Percentiles rank a stretch among this genome's conserved stretches.
Conservation (phyloP, 352 stramenopile genomes). For the Pythium sukuiense region DNA sequence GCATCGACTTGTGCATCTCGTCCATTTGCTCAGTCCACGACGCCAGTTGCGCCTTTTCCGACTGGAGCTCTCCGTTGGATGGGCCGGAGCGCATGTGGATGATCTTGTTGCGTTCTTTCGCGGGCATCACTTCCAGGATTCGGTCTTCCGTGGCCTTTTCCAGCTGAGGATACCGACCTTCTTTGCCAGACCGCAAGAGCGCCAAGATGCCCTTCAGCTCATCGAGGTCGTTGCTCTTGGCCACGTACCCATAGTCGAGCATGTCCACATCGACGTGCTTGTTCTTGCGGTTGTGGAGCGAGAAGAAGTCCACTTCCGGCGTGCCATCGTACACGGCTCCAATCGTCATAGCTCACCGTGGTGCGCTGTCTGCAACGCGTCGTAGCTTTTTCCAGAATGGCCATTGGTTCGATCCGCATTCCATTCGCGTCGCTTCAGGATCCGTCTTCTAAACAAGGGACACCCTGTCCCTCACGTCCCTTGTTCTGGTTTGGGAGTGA, state of each 20-base stretch:
- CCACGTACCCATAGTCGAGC: constrained; percentile 92
- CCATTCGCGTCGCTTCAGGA: background rate
- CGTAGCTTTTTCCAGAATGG: constrained; percentile 17
- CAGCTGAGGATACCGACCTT: constrained; percentile 89
- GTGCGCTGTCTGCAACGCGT: constrained; percentile 9
- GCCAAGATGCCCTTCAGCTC: constrained; percentile 88
- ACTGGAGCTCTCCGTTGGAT: constrained; percentile 49
- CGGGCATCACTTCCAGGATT: constrained; percentile 77
- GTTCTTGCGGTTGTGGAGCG: constrained; percentile 68
- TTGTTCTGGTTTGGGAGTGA: constrained; percentile 9
- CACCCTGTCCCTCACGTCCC: background rate
- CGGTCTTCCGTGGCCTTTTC: constrained; percentile 78
- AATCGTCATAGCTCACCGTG: constrained; percentile 35
- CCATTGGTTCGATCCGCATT: background rate
- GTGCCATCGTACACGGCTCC: constrained; percentile 7
- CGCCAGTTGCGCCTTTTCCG: constrained; percentile 60
- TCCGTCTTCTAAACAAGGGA: constrained; percentile 9
- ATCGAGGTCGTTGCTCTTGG: constrained; percentile 75
- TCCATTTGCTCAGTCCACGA: constrained; percentile 68
- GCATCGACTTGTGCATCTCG: constrained; percentile 48
- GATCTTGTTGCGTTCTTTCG: constrained; percentile 77
- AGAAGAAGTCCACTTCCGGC: constrained; percentile 68
- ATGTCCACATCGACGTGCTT: constrained; percentile 82
- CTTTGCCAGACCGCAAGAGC: constrained; percentile 84
- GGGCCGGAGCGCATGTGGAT: constrained; percentile 58